phyloP scores from a whole-genome alignment of 352 stramenopile genomes.

The Phytophthora meadii region DNA sequence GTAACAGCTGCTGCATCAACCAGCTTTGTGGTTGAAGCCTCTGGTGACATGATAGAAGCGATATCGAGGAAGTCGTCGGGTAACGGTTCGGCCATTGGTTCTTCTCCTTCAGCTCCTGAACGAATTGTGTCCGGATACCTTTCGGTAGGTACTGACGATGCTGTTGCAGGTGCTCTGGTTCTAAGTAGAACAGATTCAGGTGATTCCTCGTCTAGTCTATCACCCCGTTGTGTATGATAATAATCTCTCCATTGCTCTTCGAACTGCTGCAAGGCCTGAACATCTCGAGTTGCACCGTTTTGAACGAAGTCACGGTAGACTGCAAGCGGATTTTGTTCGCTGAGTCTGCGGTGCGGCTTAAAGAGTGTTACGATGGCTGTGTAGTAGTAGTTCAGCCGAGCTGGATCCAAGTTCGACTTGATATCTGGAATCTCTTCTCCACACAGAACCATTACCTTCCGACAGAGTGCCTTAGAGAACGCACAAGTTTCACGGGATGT shows the following conservation, averaged over 20 bases:
- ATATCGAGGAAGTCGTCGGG: constrained; percentile 4
- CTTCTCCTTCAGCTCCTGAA: not conserved
- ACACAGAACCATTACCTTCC: constrained; percentile 9
- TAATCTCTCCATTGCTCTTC: constrained; percentile 22
- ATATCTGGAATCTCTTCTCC: constrained; percentile 23
- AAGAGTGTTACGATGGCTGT: constrained; percentile 11
- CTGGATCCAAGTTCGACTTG: not conserved
- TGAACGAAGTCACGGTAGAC: not conserved
- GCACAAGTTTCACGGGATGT: not conserved
- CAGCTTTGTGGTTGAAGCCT: constrained; percentile 4
- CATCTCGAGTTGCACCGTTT: not conserved
- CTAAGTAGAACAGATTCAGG: constrained; percentile 5
- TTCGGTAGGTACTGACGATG: no score
- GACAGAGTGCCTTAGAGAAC: not conserved
- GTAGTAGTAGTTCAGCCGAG: constrained; percentile 17
- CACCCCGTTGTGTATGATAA: constrained; percentile 1
- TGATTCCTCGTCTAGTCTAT: not conserved
- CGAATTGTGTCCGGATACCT: no score
- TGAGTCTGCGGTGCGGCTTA: constrained; percentile 17
- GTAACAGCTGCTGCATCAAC: not conserved
- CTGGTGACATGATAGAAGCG: not conserved
- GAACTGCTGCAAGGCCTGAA: not conserved
- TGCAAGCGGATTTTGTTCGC: not conserved
- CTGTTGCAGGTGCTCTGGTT: not conserved
- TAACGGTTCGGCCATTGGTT: not conserved